Evolutionary conservation across 1,284 basidiomycete genomes (phyloP).

Genomic region (Ustilago trichophora): DNA sequence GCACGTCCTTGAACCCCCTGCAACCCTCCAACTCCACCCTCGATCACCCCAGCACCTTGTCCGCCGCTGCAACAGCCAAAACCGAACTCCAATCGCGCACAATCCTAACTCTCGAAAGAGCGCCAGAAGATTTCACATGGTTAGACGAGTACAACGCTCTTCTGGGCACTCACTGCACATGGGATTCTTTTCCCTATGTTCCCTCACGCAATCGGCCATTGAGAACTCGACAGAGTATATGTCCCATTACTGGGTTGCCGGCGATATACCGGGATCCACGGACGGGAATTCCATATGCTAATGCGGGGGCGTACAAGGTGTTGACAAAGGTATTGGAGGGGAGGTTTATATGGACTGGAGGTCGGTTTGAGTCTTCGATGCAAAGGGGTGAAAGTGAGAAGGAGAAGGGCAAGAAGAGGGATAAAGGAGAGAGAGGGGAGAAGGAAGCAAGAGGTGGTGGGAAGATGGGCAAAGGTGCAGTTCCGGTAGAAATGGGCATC

Average conservation of each 20-base stretch:
- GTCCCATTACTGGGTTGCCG: constrained; percentile 69
- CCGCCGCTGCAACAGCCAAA: no score
- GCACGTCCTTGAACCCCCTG: not conserved
- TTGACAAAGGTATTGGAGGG: constrained; percentile 74
- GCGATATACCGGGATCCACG: constrained; percentile 77
- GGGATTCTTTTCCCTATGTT: constrained; percentile 67
- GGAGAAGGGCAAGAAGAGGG: constrained; percentile 1
- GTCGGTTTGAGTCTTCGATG: constrained; percentile 8
- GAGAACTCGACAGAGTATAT: constrained; percentile 65
- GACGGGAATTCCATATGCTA: constrained; percentile 79
- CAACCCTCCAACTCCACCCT: not conserved
- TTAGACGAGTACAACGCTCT: constrained; percentile 77
- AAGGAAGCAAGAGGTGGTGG: no score
- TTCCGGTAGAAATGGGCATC: constrained; percentile 39
- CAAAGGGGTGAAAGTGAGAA: not conserved
- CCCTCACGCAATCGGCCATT: constrained; percentile 68
- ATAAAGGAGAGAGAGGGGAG: not conserved
- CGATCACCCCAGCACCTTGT: not conserved
- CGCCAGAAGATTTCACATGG: constrained; percentile 69
- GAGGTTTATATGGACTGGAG: constrained; percentile 47
- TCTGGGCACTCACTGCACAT: constrained; percentile 73
- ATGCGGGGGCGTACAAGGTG: constrained; percentile 74
- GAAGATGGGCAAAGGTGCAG: not conserved
- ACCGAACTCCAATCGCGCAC: constrained; percentile 47
- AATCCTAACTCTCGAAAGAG: constrained; percentile 45